A percentile compares a stretch with the other conserved stretches of the same genome.
Evolutionary conservation across 2,329 filamentous ascomycete species (phyloP).

Genomic region (Westerdykella sp.): DNA sequence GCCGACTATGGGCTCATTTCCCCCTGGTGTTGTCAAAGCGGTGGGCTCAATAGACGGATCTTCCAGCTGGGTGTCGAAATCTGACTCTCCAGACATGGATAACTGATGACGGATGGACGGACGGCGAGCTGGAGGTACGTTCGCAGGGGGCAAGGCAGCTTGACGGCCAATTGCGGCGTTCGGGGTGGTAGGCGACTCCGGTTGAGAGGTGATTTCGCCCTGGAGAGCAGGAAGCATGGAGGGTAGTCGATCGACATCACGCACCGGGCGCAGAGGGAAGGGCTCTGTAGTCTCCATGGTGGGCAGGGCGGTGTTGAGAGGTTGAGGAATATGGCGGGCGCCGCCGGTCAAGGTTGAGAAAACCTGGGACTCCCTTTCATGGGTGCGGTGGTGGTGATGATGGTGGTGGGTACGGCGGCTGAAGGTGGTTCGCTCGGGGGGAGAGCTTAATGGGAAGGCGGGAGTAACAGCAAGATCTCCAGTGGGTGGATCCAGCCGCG

Average conservation of each 20-base stretch:
- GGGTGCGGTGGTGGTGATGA: slow-evolving; percentile 43
- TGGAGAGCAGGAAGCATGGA: slow-evolving; percentile 71
- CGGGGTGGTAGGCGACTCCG: slow-evolving; percentile 56
- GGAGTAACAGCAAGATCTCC: slow-evolving; percentile 59
- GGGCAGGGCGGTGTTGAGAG: slow-evolving; percentile 60
- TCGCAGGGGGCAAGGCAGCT: slow-evolving; percentile 40
- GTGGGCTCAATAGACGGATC: slow-evolving; percentile 75
- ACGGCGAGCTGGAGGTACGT: slow-evolving; percentile 56
- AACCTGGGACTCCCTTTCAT: slow-evolving; percentile 40
- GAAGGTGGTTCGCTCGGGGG: slow-evolving; percentile 64
- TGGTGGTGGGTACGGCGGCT: slow-evolving; percentile 51
- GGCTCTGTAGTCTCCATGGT: slow-evolving; percentile 63
- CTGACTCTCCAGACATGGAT: slow-evolving; percentile 77
- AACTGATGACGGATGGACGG: slow-evolving; percentile 86
- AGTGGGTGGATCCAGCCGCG: slow-evolving; percentile 44
- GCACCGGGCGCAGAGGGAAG: slow-evolving; percentile 69
- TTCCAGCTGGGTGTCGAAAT: slow-evolving; percentile 73
- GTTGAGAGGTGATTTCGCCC: slow-evolving; percentile 72
- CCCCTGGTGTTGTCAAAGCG: slow-evolving; percentile 64
- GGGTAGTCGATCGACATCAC: slow-evolving; percentile 79
- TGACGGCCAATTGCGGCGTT: slow-evolving; percentile 28
- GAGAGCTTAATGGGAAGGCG: slow-evolving; percentile 61
- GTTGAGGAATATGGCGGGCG: slow-evolving; percentile 52
- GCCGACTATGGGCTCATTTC: slow-evolving; percentile 64
- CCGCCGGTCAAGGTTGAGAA: slow-evolving; percentile 22